Evolutionary conservation across 1,139 yeast species (phyloP), one percentile per base, ranked within the genome.

Genomic region (Blastobotrys serpentis): DNA sequence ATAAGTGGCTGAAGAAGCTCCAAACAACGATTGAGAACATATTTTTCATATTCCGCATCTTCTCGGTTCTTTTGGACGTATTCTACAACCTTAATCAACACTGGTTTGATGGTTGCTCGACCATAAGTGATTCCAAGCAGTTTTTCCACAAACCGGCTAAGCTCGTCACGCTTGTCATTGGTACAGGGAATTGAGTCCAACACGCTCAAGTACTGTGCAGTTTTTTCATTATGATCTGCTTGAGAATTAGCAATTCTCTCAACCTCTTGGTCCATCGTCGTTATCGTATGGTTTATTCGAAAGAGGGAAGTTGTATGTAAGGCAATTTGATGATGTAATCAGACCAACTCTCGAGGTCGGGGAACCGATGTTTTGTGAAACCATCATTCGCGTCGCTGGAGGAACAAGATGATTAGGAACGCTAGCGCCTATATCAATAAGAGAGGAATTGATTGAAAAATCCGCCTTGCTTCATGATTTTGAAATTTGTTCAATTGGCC

Each of bases 1-100:
- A 59, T 46, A 34, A 54, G 47, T 16, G 64, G 60, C 43, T 54
- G 53, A 51, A 56, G 40, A 13, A 49, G 47, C 25, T 43, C 36
- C 30, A 56, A 46, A 13, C 45, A 18, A 17, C 25, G 37, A 7
- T 6, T 16, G 17, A 48, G 30, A 23, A 44, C 42, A 11, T 34
- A 8, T 18, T 16, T 42, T n/a, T 23, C 33, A 21, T 41, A 47
- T 18, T 42, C 44, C 11, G 41, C 33, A 18, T 42, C 16, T 25
- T 21, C 13, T 13, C 26, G 26, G 14, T 23, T 32, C 14, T 46
- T 47, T 17, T 34, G 40, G 29, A 53, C 48, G 36, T 51, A 34
- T 2, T 36, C 49, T 19, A 50, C 41, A 23, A 52, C 43, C 14
- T 42, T 43, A 8, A 44, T 45, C 13, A 54, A 44, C 42, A 52